A percentile compares a stretch with the other conserved stretches of the same genome.
These are phyloP conservation scores for Pseudognaphalium luteoalbum DNA, from an alignment of 129 eudicot species.

Conservation along the genomic window DNA sequence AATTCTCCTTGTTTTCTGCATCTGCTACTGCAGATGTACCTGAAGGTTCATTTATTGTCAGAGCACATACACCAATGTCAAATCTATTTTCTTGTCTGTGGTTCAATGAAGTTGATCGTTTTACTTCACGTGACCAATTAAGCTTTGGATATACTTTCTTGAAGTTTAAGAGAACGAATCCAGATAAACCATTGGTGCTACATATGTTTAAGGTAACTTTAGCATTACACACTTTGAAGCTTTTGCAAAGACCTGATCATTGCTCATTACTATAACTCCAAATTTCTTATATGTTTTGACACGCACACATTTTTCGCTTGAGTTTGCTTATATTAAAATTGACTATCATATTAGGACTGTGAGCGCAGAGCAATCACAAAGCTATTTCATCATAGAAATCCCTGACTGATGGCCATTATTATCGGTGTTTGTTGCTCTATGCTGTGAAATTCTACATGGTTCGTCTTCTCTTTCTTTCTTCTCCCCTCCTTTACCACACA, in stretches of 20 bases:
- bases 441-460: conserved; percentile 30
- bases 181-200: conserved; percentile 54
- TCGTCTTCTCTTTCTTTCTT: conserved; percentile 20
- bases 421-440: conserved; percentile 16
- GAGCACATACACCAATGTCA: conserved; percentile 96
- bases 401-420: conserved; percentile 20
- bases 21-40: conserved; percentile 71
- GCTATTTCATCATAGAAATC: conserved; percentile 78
- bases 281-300: neutral
- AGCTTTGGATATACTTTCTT: conserved; percentile 90
- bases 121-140: conserved; percentile 94
- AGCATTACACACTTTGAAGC: neutral
- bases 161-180: conserved; percentile 74
- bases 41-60: conserved; percentile 88
- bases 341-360: conserved; percentile 59
- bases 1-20: conserved; percentile 5
- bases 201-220: conserved; percentile 80
- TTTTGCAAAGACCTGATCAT: conserved; percentile 3
- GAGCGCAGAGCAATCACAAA: conserved; percentile 83
- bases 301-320: neutral
- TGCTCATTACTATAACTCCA: neutral
- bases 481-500: neutral
- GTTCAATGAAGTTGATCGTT: conserved; percentile 97
- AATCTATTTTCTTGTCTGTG: conserved; percentile 94
- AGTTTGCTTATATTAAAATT: neutral